Evolutionary conservation across 1,284 basidiomycete genomes (phyloP), one percentile per base, ranked within the genome.

Genomic region (Dichomitus squalens): DNA sequence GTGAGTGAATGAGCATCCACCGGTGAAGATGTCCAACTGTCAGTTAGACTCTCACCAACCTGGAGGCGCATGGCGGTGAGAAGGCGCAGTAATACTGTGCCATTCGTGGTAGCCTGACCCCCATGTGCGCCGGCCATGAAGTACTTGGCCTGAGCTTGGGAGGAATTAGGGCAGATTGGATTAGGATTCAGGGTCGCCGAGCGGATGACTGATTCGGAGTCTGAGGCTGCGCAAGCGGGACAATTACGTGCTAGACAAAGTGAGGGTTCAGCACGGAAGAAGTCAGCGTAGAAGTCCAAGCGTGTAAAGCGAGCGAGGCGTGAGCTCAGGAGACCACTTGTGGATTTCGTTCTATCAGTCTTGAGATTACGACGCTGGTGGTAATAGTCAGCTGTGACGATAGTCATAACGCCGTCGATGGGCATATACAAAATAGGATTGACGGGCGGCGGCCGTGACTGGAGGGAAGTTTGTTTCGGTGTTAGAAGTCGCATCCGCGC

Each of bases 11-110:
- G 31, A 27, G 23, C 31, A 33, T 21, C n/a, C 25, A 44, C 41
- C 41, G 41, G 25, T 29, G 41, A 27, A 29, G 44, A 47, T 7
- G 44, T 47, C 31, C n/a, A 47, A 39, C 29, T 54, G 58, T 60
- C 61, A 58, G 31, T 51, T 59, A 60, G 53, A n/a, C 61, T 63
- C 29, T 53, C 31, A 54, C 53, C 36, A 59, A 57, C 52, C 49
- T 49, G 51, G 53, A 40, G 49, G 49, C 53, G 48, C 48, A 47
- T 58, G 55, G 43, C 49, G 43, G 29, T 52, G 55, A 48, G 55
- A 54, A 51, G 20, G 44, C n/a, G 29, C 29, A 25, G 38, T n/a
- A 25, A 31, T 43, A 33, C 23, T 34, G 36, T 9, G n/a, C n/a
- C n/a, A n/a, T n/a, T n/a, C n/a, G n/a, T n/a, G n/a, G n/a, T n/a